Evolutionary conservation across 1,139 yeast genomes (phyloP).

Genomic region (Debaryomyces robertsiae): DNA sequence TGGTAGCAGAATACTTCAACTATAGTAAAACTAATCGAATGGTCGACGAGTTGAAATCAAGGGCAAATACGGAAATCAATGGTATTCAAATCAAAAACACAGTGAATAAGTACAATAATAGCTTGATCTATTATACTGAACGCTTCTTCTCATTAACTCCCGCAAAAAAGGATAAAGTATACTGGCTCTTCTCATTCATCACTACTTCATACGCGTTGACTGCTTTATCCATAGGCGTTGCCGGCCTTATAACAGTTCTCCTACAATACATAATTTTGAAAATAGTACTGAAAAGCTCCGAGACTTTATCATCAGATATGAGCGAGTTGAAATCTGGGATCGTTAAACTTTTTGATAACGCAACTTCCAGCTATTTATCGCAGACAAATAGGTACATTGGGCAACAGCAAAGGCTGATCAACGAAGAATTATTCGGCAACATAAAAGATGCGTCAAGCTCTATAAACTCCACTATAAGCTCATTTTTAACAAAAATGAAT

Average conservation of each 20-base stretch:
- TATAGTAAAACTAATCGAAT: slow-evolving; percentile 50
- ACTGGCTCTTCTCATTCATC: slow-evolving; percentile 56
- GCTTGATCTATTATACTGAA: slow-evolving; percentile 19
- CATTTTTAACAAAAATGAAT: slow-evolving; percentile 33
- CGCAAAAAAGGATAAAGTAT: slow-evolving; percentile 6
- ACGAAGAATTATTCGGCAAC: slow-evolving; percentile 69
- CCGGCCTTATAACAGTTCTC: slow-evolving; percentile 50
- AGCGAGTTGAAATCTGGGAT: slow-evolving; percentile 4
- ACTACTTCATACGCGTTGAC: slow-evolving; percentile 49
- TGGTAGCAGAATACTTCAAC: slow-evolving; percentile 44
- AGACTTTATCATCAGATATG: slow-evolving; percentile 4
- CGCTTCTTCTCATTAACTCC: slow-evolving; percentile 9
- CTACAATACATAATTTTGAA: slow-evolving; percentile 48
- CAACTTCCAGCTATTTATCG: slow-evolving; percentile 18
- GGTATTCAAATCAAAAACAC: slow-evolving; percentile 16
- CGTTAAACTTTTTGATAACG: not conserved
- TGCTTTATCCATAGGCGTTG: slow-evolving; percentile 46
- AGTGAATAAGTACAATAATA: slow-evolving; percentile 23
- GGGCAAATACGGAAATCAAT: not conserved
- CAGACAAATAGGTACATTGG: slow-evolving; percentile 28
- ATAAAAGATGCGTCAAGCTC: slow-evolving; percentile 52
- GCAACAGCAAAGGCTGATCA: slow-evolving; percentile 46
- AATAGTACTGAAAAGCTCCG: slow-evolving; percentile 16
- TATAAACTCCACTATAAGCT: slow-evolving; percentile 52
- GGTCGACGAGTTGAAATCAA: slow-evolving; percentile 21